Percentiles rank a stretch among this genome's conserved stretches.
phyloP scores from a whole-genome alignment of 371 early-diverging fungal genomes.

The Syncephalastrum racemosum region DNA sequence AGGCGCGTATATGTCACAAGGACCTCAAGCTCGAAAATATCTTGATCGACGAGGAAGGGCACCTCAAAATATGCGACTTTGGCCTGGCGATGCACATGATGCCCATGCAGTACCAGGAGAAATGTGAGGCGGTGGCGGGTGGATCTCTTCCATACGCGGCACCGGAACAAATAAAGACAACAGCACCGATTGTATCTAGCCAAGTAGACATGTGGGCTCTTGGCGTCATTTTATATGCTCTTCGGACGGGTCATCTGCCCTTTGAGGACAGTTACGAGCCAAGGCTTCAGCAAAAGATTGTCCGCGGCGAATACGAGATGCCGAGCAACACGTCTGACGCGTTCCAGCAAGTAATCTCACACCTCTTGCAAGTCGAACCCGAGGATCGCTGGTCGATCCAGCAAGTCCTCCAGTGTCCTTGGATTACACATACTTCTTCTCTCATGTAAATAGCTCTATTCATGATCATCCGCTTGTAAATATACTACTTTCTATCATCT shows the following conservation, averaged over 20 bases:
- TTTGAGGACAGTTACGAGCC: slow-evolving; percentile 75
- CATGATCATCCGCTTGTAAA: too few species aligned
- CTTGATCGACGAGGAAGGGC: slow-evolving; percentile 49
- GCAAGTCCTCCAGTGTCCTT: slow-evolving; percentile 26
- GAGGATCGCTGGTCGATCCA: slow-evolving; percentile 18
- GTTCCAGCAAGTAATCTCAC: slow-evolving; percentile 19
- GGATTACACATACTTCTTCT: slow-evolving; percentile 10
- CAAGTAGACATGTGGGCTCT: slow-evolving; percentile 78
- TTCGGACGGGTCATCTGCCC: slow-evolving; percentile 72
- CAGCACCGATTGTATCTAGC: slow-evolving; percentile 25
- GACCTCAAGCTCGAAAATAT: slow-evolving; percentile 96
- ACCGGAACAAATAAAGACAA: slow-evolving; percentile 62
- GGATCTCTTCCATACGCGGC: slow-evolving; percentile 79
- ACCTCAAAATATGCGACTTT: slow-evolving; percentile 87
- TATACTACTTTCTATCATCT: too few species aligned
- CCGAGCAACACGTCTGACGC: slow-evolving; percentile 30
- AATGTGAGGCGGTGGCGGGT: slow-evolving; percentile 24
- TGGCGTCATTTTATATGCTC: slow-evolving; percentile 77
- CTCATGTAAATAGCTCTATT: too few species aligned
- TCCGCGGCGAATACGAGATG: slow-evolving; percentile 47
- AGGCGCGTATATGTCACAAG: slow-evolving; percentile 77
- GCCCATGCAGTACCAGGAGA: slow-evolving; percentile 3
- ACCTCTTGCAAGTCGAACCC: slow-evolving; percentile 30
- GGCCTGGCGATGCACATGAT: slow-evolving; percentile 64
- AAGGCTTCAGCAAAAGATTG: slow-evolving; percentile 67